A percentile compares a stretch with the other conserved stretches of the same genome.
Conservation (phyloP, 2,329 filamentous ascomycete genomes). For the Plenodomus tracheiphilus region DNA sequence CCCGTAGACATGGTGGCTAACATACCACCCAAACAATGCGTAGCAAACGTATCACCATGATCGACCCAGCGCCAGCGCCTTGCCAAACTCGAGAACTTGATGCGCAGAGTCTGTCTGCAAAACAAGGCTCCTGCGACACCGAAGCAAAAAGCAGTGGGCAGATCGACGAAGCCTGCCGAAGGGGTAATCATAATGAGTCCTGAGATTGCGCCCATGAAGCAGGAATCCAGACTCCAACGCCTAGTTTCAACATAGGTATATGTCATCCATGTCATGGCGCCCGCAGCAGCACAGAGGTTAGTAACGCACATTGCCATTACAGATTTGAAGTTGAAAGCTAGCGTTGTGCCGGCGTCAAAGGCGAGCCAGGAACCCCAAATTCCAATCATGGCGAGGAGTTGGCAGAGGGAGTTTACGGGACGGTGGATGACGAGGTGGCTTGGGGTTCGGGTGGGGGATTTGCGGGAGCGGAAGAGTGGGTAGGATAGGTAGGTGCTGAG, state of each 20-base stretch:
- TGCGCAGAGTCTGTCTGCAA: constrained; percentile 56
- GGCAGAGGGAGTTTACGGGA: constrained; percentile 54
- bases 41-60: constrained; percentile 60
- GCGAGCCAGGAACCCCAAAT: constrained; percentile 59
- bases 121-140: constrained; percentile 53
- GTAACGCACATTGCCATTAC: constrained; percentile 56
- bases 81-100: constrained; percentile 57
- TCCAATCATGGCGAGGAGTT: constrained; percentile 53
- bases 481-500: constrained; percentile 57
- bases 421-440: constrained; percentile 53
- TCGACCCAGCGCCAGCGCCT: constrained; percentile 56
- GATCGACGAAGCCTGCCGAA: constrained; percentile 54
- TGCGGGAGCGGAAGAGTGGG: constrained; percentile 52
- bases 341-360: constrained; percentile 55
- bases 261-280: constrained; percentile 52
- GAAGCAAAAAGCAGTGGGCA: constrained; percentile 54
- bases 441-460: constrained; percentile 50
- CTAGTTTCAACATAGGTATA: constrained; percentile 51
- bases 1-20: constrained; percentile 57
- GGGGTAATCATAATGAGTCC: constrained; percentile 59
- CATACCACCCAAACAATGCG: constrained; percentile 57
- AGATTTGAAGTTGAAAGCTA: constrained; percentile 55
- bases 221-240: constrained; percentile 54
- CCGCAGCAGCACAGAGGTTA: constrained; percentile 54
- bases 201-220: constrained; percentile 58